Evolutionary conservation across 116 monocot species (phyloP).

Genomic region (Dioscorea cayenensis): DNA sequence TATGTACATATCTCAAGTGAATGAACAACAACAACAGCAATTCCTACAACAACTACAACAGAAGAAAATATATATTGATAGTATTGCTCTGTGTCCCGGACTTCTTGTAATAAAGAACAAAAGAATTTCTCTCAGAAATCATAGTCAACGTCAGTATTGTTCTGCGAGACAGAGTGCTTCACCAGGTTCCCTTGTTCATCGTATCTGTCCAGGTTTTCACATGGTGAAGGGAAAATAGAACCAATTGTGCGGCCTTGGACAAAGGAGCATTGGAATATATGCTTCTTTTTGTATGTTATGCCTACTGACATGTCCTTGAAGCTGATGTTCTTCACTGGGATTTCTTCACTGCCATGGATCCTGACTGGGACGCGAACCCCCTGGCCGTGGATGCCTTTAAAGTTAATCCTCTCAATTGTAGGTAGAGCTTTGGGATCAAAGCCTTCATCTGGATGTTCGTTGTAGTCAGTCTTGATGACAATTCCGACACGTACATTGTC

Average conservation of each 20-base stretch:
- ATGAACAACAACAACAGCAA: too few species aligned
- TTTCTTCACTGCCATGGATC: conserved; percentile 66
- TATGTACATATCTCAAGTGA: too few species aligned
- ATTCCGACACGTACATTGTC: conserved; percentile 75
- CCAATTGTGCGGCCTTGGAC: conserved; percentile 71
- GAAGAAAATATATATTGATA: too few species aligned
- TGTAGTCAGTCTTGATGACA: conserved; percentile 84
- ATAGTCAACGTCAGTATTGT: conserved; percentile 68
- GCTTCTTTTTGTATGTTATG: conserved; percentile 75
- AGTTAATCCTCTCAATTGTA: conserved; percentile 35
- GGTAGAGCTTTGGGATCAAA: conserved; percentile 64
- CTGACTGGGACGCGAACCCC: conserved; percentile 76
- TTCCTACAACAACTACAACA: too few species aligned
- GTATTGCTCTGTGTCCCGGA: too few species aligned
- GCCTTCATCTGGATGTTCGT: conserved; percentile 77
- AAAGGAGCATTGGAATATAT: conserved; percentile 85
- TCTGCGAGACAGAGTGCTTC: conserved; percentile 35
- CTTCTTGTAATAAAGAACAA: too few species aligned
- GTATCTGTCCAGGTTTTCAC: conserved; percentile 71
- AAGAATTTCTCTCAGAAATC: conserved; percentile 29
- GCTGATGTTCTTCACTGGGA: conserved; percentile 46
- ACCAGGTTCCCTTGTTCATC: conserved; percentile 69
- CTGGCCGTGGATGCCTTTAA: conserved; percentile 44
- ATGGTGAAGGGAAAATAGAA: conserved; percentile 66
- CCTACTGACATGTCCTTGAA: conserved; percentile 68